A percentile compares a stretch with the other conserved stretches of the same genome.
These are phyloP conservation scores for Lactuca sativa DNA, from an alignment of 129 eudicot species.

Conservation along the genomic window DNA sequence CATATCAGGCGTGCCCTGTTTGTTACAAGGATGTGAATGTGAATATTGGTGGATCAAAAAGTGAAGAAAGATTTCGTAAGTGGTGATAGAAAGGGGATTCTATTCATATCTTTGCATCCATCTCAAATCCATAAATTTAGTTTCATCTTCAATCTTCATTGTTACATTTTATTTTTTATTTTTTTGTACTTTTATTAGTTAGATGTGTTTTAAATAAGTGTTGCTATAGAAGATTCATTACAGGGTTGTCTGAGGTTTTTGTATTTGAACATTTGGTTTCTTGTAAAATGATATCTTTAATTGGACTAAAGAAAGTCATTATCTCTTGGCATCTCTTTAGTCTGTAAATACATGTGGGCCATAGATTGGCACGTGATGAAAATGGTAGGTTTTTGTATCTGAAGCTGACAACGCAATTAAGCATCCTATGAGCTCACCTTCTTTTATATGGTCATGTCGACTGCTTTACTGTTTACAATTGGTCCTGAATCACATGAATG, in stretches of 20 bases:
- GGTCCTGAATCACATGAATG: no score
- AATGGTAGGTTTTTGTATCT: background rate
- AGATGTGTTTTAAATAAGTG: background rate
- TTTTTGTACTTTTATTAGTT: no score
- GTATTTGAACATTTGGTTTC: background rate
- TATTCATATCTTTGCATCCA: background rate
- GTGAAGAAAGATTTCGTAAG: conserved; percentile 35
- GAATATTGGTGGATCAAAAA: conserved; percentile 38
- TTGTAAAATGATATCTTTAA: background rate
- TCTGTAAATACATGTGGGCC: background rate
- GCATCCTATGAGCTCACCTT: no score
- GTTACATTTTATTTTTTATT: background rate
- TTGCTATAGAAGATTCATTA: background rate
- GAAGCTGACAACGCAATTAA: background rate
- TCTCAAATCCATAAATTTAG: background rate
- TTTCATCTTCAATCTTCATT: no score
- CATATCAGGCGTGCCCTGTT: conserved; percentile 79
- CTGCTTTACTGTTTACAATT: no score
- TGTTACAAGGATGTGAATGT: conserved; percentile 78
- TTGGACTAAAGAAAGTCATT: no score
- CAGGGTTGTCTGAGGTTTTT: background rate
- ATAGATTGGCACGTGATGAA: background rate
- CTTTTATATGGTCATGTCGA: no score
- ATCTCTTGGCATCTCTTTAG: no score
- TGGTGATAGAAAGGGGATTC: conserved; percentile 21